Evolutionary conservation across 129 eudicot species (phyloP), one percentile per base, ranked within the genome.

Genomic region (Flaveria sonorensis): DNA sequence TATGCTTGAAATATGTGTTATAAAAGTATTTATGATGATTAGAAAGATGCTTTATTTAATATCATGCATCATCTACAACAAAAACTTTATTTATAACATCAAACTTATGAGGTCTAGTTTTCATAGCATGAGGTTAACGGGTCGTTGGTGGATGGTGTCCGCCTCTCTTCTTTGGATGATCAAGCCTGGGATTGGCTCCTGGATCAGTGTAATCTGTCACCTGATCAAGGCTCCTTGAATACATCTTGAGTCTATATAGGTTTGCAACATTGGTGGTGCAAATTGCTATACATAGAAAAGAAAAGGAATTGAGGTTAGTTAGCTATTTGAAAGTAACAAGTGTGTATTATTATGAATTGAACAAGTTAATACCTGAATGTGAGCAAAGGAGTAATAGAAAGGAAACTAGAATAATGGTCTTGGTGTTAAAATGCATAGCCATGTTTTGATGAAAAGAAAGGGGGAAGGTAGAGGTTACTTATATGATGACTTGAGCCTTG

Each of bases 181-280:
- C 92, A 78, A 88, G 97, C 84, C 69, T 88, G 52, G 80, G 83
- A 76, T 87, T 91, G 50, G 94, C 51, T 46, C 97, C 89, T 45
- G 94, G 86, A 21, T 72, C 81, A 32, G 73, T 86, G 57, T 89
- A 87, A 32, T 59, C 96, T n/a, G 84, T 36, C 69, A 86, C 77
- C 13, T 11, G 57, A 20, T 70, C 81, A 10, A 67, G 28, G 24
- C 48, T 43, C 20, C 21, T 12, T 21, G 75, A 20, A 3, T 36
- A 19, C 1, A 69, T 40, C 28, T 50, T n/a, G 21, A 46, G 36
- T 16, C 10, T 65, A 36, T 36, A 4, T 7, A 36, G 0, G 68
- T 18, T 14, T 32, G 11, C 47, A 9, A 13, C 80, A 53, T 66
- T 40, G 51, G 66, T 50, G 66, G 51, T 39, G 80, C 67, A 59